Conservation (phyloP, 2,329 filamentous ascomycete species). For the Colletotrichum somersetense region DNA sequence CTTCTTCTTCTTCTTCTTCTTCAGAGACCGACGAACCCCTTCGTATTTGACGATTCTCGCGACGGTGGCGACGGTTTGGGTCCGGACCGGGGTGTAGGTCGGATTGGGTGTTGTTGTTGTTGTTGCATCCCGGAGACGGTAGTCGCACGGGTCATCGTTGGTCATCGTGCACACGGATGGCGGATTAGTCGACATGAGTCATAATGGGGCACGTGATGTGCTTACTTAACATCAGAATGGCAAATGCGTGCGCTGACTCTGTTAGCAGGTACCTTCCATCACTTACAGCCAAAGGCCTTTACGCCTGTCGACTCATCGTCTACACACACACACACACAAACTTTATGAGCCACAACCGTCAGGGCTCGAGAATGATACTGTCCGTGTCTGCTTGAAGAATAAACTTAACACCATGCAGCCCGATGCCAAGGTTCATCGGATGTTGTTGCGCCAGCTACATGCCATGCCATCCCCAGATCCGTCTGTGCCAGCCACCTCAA, state of each 20-base stretch:
- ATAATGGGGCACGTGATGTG: conserved; percentile 12
- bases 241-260: rapidly evolving
- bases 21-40: not conserved
- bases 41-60: conserved; percentile 26
- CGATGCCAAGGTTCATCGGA: too few relatives aligned
- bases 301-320: conserved; percentile 33
- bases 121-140: conserved; percentile 24
- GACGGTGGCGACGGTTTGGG: conserved; percentile 13
- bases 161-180: too few relatives aligned
- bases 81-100: conserved; percentile 9
- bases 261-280: conserved; percentile 7
- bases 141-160: not conserved
- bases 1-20: too few relatives aligned
- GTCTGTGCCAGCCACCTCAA: too few relatives aligned
- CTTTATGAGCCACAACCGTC: too few relatives aligned
- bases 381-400: too few relatives aligned
- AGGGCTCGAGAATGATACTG: too few relatives aligned
- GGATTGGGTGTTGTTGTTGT: conserved; percentile 10
- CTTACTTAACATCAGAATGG: not conserved
- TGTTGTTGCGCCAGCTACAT: too few relatives aligned
- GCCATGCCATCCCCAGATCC: too few relatives aligned
- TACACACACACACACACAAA: not conserved
- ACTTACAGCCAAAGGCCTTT: not conserved
- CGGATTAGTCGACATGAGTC: conserved; percentile 39
- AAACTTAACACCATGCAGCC: too few relatives aligned